Evolutionary conservation across 768 basidiomycete species (phyloP).

Genomic region (Trichaptum fuscoviolaceum): DNA sequence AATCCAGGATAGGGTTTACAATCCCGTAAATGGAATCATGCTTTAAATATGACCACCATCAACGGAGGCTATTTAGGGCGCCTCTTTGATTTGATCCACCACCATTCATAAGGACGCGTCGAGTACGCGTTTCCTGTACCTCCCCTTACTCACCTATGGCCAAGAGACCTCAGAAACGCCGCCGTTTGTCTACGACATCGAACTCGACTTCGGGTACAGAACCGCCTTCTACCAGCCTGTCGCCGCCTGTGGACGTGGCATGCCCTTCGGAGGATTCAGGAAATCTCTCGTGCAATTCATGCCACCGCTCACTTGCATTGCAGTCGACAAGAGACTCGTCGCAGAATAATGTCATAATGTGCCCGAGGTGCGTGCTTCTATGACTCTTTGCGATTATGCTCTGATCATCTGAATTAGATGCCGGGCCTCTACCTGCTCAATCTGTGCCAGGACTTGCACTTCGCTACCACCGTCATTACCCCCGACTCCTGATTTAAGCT

Average conservation of each 20-base stretch:
- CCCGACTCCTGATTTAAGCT: constrained; percentile 2
- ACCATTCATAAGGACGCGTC: not conserved
- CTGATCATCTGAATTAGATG: not conserved
- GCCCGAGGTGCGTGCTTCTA: not conserved
- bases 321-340: not conserved
- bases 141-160: not conserved
- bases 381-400: not conserved
- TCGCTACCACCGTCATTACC: not conserved
- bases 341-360: not conserved
- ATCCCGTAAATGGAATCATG: no score
- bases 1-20: no score
- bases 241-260: not conserved
- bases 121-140: not conserved
- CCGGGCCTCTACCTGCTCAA: not conserved
- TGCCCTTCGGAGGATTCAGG: not conserved
- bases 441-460: not conserved
- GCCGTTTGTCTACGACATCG: not conserved
- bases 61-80: not conserved
- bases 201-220: not conserved
- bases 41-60: not conserved
- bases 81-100: not conserved
- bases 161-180: constrained; percentile 3
- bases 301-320: not conserved
- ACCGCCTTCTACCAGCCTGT: not conserved
- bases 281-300: not conserved